Evolutionary conservation across 208 protist genomes (phyloP), one percentile per base, ranked within the genome.

Genomic region (Leishmania tarentolae): DNA sequence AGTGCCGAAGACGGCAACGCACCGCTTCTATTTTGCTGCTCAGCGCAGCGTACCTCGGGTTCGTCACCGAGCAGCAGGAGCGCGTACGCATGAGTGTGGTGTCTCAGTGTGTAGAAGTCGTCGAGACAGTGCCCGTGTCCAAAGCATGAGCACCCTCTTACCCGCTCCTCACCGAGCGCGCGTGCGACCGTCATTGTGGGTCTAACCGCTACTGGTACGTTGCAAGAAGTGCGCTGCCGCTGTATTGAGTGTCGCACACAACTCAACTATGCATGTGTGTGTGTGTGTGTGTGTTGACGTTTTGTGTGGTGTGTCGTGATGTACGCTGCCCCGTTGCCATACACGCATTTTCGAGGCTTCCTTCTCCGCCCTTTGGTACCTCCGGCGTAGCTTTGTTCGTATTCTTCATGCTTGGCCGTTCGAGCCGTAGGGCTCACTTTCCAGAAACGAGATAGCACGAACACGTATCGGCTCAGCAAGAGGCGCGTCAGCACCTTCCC

Each of bases 1-100:
- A 61, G 35, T 21, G 82, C 40, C 3, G 82, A 85, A 46, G 82
- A 85, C 46, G 82, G 82, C 24, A 76, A 68, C 40, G 46, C 73
- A 31, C 82, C 82, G 71, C 77, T 85, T 13, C 61, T 85, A 5
- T 85, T 85, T 46, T 85, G 59, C 72, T 85, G 82, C 77, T 59
- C 53, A 28, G 61, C 52, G 35, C 52, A 61, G 15, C 72, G 50
- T 31, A 21, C 21, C 24, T 37, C 52, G 28, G 72, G 50, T 3
- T 76, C 61, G 52, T 6, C 46, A 56, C 70, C 46, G 28, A 28
- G 5, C n/a, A 35, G 47, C 31, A 61, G 31, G 72, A 63, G 72
- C 46, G 35, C n/a, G 52, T 42, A 21, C 44, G 19, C 37, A 31
- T 63, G 31, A 15, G n/a, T 61, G 50, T 65, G 52, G 52, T 42